Evolutionary conservation across 73 alveolate species (phyloP), one percentile per base, ranked within the genome.

Genomic region (Durusdinium trenchii): DNA sequence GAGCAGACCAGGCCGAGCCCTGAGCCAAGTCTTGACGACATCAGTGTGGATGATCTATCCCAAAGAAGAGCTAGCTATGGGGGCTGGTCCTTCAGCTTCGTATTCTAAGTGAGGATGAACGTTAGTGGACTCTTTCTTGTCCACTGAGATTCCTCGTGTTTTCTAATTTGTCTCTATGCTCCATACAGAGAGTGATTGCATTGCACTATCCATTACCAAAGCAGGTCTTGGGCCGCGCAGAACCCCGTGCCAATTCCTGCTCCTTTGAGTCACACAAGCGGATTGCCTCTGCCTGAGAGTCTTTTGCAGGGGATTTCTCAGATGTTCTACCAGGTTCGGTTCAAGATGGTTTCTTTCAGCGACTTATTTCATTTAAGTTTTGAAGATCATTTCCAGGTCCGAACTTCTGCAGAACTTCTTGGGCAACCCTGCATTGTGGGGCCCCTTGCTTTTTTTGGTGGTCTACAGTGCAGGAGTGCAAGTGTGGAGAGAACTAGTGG

Each of bases 161-260:
- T n/a, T n/a, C n/a, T n/a, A n/a, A n/a, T n/a, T n/a, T n/a, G n/a
- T n/a, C n/a, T n/a, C n/a, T n/a, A n/a, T n/a, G n/a, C n/a, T n/a
- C n/a, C n/a, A n/a, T n/a, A n/a, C n/a, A n/a, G n/a, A n/a, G n/a
- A n/a, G n/a, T n/a, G n/a, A n/a, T n/a, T n/a, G n/a, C n/a, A n/a
- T n/a, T n/a, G n/a, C n/a, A n/a, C n/a, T n/a, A n/a, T n/a, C n/a
- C n/a, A n/a, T n/a, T n/a, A n/a, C n/a, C n/a, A n/a, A n/a, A n/a
- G 36, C 52, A 78, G 75, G 94, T 73, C 94, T 9, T 84, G 94
- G 94, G 94, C 94, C 51, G 73, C 94, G 51, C 94, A 36, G 94
- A 84, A 36, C n/a, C 35, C 94, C 38, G 43, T 35, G 78, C n/a
- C 51, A 20, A 20, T 52, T 26, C 78, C 94, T 16, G 54, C 76